Evolutionary conservation across 495 filamentous ascomycete genomes (phyloP), one percentile per base, ranked within the genome.

Genomic region (Penicillium longicatenatum): DNA sequence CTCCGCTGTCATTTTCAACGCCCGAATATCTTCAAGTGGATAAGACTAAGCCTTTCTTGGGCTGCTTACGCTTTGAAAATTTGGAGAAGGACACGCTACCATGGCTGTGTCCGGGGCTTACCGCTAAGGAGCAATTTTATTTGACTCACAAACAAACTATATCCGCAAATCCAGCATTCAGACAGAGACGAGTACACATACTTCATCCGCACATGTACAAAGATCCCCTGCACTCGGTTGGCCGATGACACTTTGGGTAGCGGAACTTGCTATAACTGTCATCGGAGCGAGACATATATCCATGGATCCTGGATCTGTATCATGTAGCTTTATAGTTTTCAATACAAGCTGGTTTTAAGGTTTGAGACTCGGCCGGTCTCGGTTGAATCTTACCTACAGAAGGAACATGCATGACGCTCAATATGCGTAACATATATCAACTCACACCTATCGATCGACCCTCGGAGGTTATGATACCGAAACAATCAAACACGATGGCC

Each of bases 61-160:
- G 5, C 45, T 24, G 22, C 48, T 57, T 19, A 42, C 26, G 26
- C 17, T 19, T 30, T 6, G 39, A 50, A 16, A 29, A 26, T 24
- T 24, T 35, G 44, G 46, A 54, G 17, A 6, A 16, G 16, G n/a
- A n/a, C 14, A 12, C 8, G 16, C 3, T 35, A 20, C 57, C 57
- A 45, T 54, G 57, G 57, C 51, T 45, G 39, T 3, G 19, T 33
- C 37, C 30, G 57, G 44, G 51, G 35, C 49, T 37, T 16, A 49
- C 44, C 6, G 26, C 26, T 35, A 5, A 49, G 19, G 17, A 10
- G 8, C 20, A 43, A 29, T 19, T 8, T 17, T 9, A 1, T 41
- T 54, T 59, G 50, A 59, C 50, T 59, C 44, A 59, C 43, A 49
- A 22, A 20, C 57, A 59, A 43, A 44, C 26, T 37, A n/a, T 49